A percentile compares a stretch with the other conserved stretches of the same genome.
These are phyloP conservation scores for Aquilaria agallochum DNA, from an alignment of 441 rosid genomes.

Conservation along the genomic window DNA sequence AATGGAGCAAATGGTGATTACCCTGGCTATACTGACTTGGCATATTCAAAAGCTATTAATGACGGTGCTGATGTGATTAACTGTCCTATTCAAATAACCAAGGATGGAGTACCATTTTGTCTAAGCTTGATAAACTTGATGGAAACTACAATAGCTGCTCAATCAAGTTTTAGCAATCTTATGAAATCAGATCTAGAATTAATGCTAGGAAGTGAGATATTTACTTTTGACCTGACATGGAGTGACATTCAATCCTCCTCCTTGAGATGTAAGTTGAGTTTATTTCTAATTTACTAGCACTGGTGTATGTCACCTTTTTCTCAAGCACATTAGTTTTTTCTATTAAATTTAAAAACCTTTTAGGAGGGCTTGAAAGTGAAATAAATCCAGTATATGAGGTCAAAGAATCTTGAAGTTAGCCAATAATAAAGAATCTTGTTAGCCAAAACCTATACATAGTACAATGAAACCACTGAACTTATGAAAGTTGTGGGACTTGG, in stretches of 20 bases:
- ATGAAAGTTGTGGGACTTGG: too few relatives aligned
- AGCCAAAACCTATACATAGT: too few relatives aligned
- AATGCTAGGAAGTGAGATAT: conserved; percentile 26
- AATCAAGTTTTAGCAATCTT: conserved; percentile 33
- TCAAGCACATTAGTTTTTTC: not conserved
- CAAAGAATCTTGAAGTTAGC: too few relatives aligned
- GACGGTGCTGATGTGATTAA: conserved; percentile 69
- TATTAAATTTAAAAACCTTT: not conserved
- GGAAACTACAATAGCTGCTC: conserved; percentile 33
- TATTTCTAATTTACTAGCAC: not conserved
- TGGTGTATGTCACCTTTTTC: not conserved
- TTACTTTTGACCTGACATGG: conserved; percentile 64
- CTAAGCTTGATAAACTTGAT: conserved; percentile 51
- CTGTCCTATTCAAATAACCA: conserved; percentile 75
- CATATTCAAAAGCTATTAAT: conserved; percentile 60
- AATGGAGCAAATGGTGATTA: conserved; percentile 86
- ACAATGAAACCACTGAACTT: too few relatives aligned
- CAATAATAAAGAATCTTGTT: too few relatives aligned
- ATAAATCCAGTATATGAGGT: not conserved
- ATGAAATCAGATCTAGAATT: conserved; percentile 35
- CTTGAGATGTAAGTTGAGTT: conserved; percentile 45
- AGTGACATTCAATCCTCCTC: conserved; percentile 36
- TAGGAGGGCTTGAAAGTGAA: not conserved
- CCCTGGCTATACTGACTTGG: conserved; percentile 68
- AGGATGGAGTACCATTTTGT: conserved; percentile 67